Base-by-base conservation (phyloP, 176 grass and related monocot species). In the Metroxylon sagu region DNA sequence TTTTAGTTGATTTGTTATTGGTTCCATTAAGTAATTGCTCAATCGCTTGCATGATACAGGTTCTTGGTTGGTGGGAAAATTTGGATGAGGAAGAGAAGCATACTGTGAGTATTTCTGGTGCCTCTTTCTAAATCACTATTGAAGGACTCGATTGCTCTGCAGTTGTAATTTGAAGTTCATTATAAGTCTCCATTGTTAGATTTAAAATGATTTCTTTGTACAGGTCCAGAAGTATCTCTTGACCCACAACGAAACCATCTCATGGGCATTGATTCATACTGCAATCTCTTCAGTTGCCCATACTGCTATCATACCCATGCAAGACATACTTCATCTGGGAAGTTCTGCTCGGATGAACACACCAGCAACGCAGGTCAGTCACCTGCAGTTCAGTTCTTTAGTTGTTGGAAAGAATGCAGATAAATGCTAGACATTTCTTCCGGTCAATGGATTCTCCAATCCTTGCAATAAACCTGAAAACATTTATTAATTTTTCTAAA, bases 321-420 rank as follows among this genome's bases (percentile, higher is more conserved):
- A 90, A 63, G 91, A 90, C 65, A 84, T 90, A 58, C 86, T 96
- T 39, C n/a, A 80, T 56, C 80, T 96, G 0, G 80, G 67, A 26
- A 96, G 80, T 71, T 76, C 60, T 66, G 91, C 80, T 66, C 66
- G 91, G 72, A 96, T 91, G 87, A 97, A 97, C 58, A 91, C 76
- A 54, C 87, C 87, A 59, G 92, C 87, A 59, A 97, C 87, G 10
- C 87, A 97, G 81, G 92, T 88, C 30, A 16, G 65, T 64, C 29
- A 25, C 27, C 5, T n/a, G n/a, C 2, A 21, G 5, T 4, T 62
- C 5, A 14, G n/a, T 26, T 49, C 25, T 60, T 51, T 72, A 14
- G 25, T 31, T 7, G 25, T 31, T 7, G 35, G 12, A 43, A 12
- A 43, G 35, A 43, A 12, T 43, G 35, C 3, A 43, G 35, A 43